Evolutionary conservation across 495 filamentous ascomycete species (phyloP), one percentile per base, ranked within the genome.

Genomic region (Neurospora discreta): DNA sequence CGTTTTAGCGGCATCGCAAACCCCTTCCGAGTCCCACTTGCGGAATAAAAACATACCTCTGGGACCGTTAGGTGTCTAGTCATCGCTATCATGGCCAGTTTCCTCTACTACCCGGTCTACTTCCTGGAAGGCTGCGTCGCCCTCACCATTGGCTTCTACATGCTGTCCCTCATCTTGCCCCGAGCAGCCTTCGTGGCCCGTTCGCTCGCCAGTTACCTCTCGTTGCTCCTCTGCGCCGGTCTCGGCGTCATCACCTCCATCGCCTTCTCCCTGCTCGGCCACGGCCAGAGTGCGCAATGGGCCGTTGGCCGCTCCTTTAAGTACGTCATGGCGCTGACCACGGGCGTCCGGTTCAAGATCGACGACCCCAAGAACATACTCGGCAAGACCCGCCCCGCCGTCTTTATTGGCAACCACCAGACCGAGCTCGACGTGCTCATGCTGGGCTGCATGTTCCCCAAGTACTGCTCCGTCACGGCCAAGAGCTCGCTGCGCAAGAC

Each of bases 331-430:
- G 85, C 85, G 70, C 78, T 85, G 42, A 86, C 87, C 26, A 94
- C 93, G 20, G 93, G 93, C 68, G 85, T 99, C n/a, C 85, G 81
- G 38, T 98, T 97, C 76, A 84, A 89, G 58, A 83, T 98, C 72
- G 82, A 90, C 43, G 88, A 91, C 69, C 91, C 91, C 60, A 80
- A 89, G 58, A 81, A 90, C 72, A 77, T 89, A 71, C 87, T 97
- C 39, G 76, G 82, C 23, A 85, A 83, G 5, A 87, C 87, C 38
- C 87, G 94, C 43, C 96, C 95, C 5, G 93, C 92, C 46, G 92
- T 99, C 69, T 94, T 98, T 77, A 86, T 98, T 75, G 91, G 89
- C 36, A 98, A 98, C 79, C 95, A 98, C 83, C 94, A 98, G 84
- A 91, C 90, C 6, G 96, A 98, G 80, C 87, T 99, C 71, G 95